phyloP scores from a whole-genome alignment of 2,329 filamentous ascomycete genomes.

The Trichoderma koningii region DNA sequence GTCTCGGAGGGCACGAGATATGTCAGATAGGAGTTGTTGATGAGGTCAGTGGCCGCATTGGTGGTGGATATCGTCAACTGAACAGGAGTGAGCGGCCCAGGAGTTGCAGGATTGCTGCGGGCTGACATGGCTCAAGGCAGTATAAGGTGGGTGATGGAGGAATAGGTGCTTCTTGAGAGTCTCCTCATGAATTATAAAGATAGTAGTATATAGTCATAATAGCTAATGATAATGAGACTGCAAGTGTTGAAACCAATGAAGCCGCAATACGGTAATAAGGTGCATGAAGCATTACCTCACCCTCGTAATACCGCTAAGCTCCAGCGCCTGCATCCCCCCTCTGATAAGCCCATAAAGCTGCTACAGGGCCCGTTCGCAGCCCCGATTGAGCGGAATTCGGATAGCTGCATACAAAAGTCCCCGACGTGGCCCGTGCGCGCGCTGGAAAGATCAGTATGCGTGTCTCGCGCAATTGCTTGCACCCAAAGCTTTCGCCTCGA shows the following conservation, averaged over 20 bases:
- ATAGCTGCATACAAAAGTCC: constrained; percentile 19
- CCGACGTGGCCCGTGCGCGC: constrained; percentile 31
- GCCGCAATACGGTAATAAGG: no score
- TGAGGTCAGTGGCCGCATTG: constrained; percentile 45
- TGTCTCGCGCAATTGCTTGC: constrained; percentile 24
- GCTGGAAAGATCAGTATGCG: constrained; percentile 7
- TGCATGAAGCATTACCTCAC: no score
- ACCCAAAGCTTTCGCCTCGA: constrained; percentile 5
- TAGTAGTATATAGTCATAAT: not conserved
- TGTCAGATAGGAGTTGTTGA: constrained; percentile 60
- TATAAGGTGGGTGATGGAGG: not conserved
- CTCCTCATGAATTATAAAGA: constrained; percentile 8
- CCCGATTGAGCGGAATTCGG: constrained; percentile 17
- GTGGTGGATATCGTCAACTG: constrained; percentile 31
- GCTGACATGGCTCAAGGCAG: constrained; percentile 31
- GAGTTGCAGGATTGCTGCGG: constrained; percentile 30
- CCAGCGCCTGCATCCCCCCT: constrained; percentile 3
- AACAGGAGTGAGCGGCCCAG: constrained; percentile 33
- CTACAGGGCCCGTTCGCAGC: constrained; percentile 12
- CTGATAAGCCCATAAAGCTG: not conserved
- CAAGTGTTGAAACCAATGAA: not conserved
- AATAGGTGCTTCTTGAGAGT: not conserved
- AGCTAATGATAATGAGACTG: not conserved
- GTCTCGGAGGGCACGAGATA: constrained; percentile 63
- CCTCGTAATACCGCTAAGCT: not conserved